Percentiles rank a stretch among this genome's conserved stretches.
These are phyloP conservation scores for Candida tallmaniae DNA, from an alignment of 805 yeast species.

Conservation along the genomic window DNA sequence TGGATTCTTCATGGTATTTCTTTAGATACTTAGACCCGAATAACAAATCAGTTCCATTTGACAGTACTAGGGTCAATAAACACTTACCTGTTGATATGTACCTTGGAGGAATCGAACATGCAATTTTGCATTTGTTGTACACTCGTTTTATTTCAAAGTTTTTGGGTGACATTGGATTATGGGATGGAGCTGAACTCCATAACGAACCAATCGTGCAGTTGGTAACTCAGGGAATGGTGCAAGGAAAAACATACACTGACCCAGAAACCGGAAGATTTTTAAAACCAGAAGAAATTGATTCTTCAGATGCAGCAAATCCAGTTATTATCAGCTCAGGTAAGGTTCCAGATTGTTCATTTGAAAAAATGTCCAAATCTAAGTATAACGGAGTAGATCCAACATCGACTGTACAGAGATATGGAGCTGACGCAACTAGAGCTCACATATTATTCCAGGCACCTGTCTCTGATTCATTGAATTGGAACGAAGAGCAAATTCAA, in stretches of 20 bases:
- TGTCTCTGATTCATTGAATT: slow-evolving; percentile 68
- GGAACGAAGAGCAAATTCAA: slow-evolving; percentile 86
- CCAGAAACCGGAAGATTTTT: slow-evolving; percentile 71
- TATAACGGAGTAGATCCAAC: slow-evolving; percentile 91
- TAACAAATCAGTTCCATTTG: slow-evolving; percentile 55
- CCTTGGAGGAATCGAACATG: slow-evolving; percentile 96
- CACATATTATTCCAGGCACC: slow-evolving; percentile 93
- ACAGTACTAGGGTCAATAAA: slow-evolving; percentile 9
- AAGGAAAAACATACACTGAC: slow-evolving; percentile 76
- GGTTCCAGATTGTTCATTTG: slow-evolving; percentile 47
- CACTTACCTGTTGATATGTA: slow-evolving; percentile 85
- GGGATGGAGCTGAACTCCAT: slow-evolving; percentile 53
- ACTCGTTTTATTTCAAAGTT: slow-evolving; percentile 84
- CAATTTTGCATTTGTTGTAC: slow-evolving; percentile 85
- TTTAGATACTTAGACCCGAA: slow-evolving; percentile 77
- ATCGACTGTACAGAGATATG: slow-evolving; percentile 67
- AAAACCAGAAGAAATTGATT: slow-evolving; percentile 69
- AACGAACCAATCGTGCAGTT: slow-evolving; percentile 82
- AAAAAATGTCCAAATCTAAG: slow-evolving; percentile 96
- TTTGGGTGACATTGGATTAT: slow-evolving; percentile 57
- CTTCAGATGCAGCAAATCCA: slow-evolving; percentile 37
- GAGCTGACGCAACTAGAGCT: slow-evolving; percentile 93
- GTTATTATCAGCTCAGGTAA: slow-evolving; percentile 46
- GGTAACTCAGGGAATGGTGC: slow-evolving; percentile 98
- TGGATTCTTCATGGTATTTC: slow-evolving; percentile 97